phyloP scores from a whole-genome alignment of 495 filamentous ascomycete species.

The Xylaria grammica region DNA sequence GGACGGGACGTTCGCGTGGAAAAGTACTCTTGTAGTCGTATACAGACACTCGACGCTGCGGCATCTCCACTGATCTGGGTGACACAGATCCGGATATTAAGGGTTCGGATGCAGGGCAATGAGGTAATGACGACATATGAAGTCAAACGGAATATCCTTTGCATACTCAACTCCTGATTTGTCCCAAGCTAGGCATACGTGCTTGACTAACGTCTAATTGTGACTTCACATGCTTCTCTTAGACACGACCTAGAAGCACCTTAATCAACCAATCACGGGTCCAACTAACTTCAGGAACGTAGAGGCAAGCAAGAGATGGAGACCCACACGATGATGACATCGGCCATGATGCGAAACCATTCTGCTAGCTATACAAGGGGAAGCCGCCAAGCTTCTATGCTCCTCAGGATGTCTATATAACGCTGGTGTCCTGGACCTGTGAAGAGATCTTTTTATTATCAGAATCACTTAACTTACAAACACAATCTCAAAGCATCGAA shows the following conservation, averaged over 20 bases:
- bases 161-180: neutral
- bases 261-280: slow-evolving; percentile 1
- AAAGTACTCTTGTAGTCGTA: neutral
- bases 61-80: slow-evolving; percentile 2
- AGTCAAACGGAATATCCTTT: neutral
- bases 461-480: neutral
- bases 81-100: neutral
- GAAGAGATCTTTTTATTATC: neutral
- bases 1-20: neutral
- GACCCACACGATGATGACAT: slow-evolving; percentile 24
- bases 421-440: neutral
- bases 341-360: neutral
- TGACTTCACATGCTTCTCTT: neutral
- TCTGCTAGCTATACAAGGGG: neutral
- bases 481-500: slow-evolving; percentile 7
- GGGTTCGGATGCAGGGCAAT: neutral
- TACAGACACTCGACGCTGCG: neutral
- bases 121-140: slow-evolving; percentile 14
- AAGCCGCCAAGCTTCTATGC: neutral
- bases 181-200: neutral
- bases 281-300: neutral
- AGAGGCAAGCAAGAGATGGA: slow-evolving; percentile 5
- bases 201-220: slow-evolving; percentile 1
- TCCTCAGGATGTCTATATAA: slow-evolving; percentile 5
- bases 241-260: neutral